Conservation (phyloP, 2,329 filamentous ascomycete genomes). For the Ophiobolus disseminans region DNA sequence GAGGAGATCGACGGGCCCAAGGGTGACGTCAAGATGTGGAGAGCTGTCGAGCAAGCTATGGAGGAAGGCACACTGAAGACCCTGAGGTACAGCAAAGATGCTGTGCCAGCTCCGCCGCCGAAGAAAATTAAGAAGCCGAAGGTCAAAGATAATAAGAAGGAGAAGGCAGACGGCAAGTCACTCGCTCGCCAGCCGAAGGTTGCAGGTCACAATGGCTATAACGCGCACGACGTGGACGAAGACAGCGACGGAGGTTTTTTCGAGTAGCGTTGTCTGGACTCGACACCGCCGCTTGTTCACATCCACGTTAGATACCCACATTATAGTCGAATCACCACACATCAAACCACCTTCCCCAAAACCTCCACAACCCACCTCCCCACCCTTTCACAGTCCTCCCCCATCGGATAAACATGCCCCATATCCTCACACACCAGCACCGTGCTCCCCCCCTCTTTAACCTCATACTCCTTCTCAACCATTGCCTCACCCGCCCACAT, state of each 20-base stretch:
- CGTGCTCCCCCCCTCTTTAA: constrained; percentile 30
- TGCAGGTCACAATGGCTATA: background rate
- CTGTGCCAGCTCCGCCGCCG: constrained; percentile 27
- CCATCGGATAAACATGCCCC: constrained; percentile 47
- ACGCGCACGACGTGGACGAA: constrained; percentile 32
- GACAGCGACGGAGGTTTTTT: constrained; percentile 51
- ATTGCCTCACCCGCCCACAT: constrained; percentile 40
- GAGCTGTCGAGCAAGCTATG: constrained; percentile 69
- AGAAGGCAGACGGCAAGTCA: constrained; percentile 15
- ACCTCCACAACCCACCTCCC: constrained; percentile 31
- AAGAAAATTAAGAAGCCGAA: constrained; percentile 32
- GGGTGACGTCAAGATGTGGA: constrained; percentile 70
- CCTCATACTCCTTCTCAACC: constrained; percentile 36
- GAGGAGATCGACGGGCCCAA: constrained; percentile 49
- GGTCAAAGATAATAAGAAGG: constrained; percentile 21
- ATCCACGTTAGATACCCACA: constrained; percentile 25
- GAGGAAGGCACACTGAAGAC: constrained; percentile 62
- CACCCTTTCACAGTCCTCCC: constrained; percentile 41
- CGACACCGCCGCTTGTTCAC: background rate
- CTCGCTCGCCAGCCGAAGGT: background rate
- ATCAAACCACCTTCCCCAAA: background rate
- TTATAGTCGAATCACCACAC: constrained; percentile 1
- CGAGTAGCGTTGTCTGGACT: constrained; percentile 28
- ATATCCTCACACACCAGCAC: constrained; percentile 38
- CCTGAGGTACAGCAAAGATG: constrained; percentile 61